A percentile compares a stretch with the other conserved stretches of the same genome.
Evolutionary conservation across 2,329 filamentous ascomycete species (phyloP).

Genomic region (Penicillium palitans): DNA sequence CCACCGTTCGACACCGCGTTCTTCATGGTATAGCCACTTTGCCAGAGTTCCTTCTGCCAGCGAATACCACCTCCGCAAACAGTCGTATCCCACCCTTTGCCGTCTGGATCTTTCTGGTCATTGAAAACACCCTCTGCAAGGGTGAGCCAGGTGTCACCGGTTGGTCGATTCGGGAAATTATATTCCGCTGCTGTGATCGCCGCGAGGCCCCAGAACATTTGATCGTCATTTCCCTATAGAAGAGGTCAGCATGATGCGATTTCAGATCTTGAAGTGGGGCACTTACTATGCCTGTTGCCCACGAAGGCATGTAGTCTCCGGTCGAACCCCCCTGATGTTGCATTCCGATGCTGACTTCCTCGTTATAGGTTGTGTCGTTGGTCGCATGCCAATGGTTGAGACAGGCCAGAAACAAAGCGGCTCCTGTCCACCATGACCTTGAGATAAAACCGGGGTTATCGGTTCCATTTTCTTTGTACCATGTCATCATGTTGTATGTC

Average conservation of each 20-base stretch:
- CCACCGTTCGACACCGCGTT: conserved; percentile 76
- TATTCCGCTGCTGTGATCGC: conserved; percentile 6
- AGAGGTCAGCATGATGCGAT: neutral
- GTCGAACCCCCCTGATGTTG: conserved; percentile 23
- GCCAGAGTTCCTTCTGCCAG: conserved; percentile 6
- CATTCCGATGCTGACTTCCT: conserved; percentile 49
- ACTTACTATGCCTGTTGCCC: conserved; percentile 1
- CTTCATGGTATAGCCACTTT: conserved; percentile 76
- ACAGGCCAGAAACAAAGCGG: conserved; percentile 67
- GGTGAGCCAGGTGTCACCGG: conserved; percentile 2
- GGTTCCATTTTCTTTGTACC: conserved; percentile 53
- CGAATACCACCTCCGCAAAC: conserved; percentile 3
- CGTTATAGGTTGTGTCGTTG: conserved; percentile 63
- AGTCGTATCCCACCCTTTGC: conserved; percentile 1
- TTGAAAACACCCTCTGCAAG: conserved; percentile 3
- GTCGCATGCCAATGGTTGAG: conserved; percentile 70
- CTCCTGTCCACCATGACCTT: conserved; percentile 74
- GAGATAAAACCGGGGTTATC: conserved; percentile 57
- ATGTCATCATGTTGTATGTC: conserved; percentile 52
- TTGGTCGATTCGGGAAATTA: conserved; percentile 3
- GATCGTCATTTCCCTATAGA: conserved; percentile 3
- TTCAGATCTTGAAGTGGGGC: conserved; percentile 51
- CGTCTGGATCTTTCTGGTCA: neutral
- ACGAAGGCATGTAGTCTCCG: neutral
- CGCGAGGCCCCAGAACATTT: conserved; percentile 9